Percentiles rank a stretch among this genome's conserved stretches.
Conservation (phyloP, 768 basidiomycete species). For the Lactifluus rugatus region DNA sequence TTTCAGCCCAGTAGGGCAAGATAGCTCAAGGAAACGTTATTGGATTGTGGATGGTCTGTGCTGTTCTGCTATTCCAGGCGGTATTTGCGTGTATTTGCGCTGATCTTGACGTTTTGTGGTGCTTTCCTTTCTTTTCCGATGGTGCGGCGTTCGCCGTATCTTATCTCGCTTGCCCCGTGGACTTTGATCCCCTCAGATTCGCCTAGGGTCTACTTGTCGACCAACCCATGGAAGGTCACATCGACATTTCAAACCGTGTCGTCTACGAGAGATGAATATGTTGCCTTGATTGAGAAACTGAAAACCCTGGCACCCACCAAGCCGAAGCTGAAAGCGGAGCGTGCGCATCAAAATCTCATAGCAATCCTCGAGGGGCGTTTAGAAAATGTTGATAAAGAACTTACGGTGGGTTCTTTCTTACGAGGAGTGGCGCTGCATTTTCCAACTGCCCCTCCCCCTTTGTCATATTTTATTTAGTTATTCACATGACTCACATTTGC, state of each 20-base stretch:
- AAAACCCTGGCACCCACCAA: conserved; percentile 40
- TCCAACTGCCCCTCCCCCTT: conserved; percentile 1
- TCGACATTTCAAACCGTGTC: conserved; percentile 66
- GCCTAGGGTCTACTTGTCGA: conserved; percentile 72
- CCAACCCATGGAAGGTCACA: conserved; percentile 85
- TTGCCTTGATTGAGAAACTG: conserved; percentile 50
- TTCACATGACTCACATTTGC: conserved; percentile 16
- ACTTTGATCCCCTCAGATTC: conserved; percentile 45
- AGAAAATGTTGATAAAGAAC: conserved; percentile 57
- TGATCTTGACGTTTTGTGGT: conserved; percentile 28
- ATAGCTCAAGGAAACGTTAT: conserved; percentile 64
- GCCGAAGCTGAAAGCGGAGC: conserved; percentile 45
- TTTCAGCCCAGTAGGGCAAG: conserved; percentile 68
- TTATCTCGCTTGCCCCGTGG: conserved; percentile 20
- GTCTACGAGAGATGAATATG: conserved; percentile 65
- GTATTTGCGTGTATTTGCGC: conserved; percentile 70
- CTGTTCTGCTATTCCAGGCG: conserved; percentile 22
- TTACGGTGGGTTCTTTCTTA: conserved; percentile 48
- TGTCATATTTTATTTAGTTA: not conserved
- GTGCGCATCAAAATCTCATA: conserved; percentile 52
- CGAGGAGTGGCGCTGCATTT: not conserved
- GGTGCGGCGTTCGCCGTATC: conserved; percentile 31
- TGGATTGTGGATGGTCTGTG: conserved; percentile 88
- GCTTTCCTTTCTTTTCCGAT: conserved; percentile 33
- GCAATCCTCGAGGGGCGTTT: conserved; percentile 52